Percentiles rank a stretch among this genome's conserved stretches.
Conservation (phyloP, 805 yeast species). For the Nakazawaea siamensis region DNA sequence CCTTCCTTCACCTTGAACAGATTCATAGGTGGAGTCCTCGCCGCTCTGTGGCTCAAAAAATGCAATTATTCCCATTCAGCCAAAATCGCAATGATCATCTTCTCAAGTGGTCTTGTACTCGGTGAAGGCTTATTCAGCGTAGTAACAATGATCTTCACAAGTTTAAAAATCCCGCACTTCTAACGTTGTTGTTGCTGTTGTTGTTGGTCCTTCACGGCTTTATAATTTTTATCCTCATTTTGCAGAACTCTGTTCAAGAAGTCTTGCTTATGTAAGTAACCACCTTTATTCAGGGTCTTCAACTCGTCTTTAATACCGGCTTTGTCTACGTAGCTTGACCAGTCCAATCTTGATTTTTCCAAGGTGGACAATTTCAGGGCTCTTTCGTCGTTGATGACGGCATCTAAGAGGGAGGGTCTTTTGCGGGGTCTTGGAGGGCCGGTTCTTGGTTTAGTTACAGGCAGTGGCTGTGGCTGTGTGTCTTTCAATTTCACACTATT, state of each 20-base stretch:
- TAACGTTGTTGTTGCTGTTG: slow-evolving; percentile 13
- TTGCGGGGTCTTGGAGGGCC: slow-evolving; percentile 40
- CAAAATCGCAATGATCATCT: slow-evolving; percentile 71
- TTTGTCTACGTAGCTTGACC: slow-evolving; percentile 90
- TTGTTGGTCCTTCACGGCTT: slow-evolving; percentile 23
- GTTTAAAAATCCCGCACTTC: slow-evolving; percentile 56
- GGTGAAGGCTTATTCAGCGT: slow-evolving; percentile 93
- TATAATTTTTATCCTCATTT: slow-evolving; percentile 42
- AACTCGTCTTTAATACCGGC: slow-evolving; percentile 81
- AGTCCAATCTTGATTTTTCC: slow-evolving; percentile 88
- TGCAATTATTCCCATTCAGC: slow-evolving; percentile 27
- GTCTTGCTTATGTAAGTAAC: slow-evolving; percentile 86
- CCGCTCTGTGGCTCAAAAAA: slow-evolving; percentile 47
- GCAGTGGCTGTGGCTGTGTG: slow-evolving; percentile 3
- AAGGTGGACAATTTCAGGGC: slow-evolving; percentile 81
- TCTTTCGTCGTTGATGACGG: slow-evolving; percentile 59
- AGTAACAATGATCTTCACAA: slow-evolving; percentile 69
- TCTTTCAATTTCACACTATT: slow-evolving; percentile 38
- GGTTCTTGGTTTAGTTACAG: neutral
- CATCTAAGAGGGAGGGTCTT: slow-evolving; percentile 69
- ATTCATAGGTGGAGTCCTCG: slow-evolving; percentile 76
- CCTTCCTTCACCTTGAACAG: slow-evolving; percentile 93
- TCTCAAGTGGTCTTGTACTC: slow-evolving; percentile 84
- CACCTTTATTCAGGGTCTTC: slow-evolving; percentile 73
- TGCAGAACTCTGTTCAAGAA: slow-evolving; percentile 71